Conservation (phyloP, 2,329 filamentous ascomycete species). For the Tolypocladium inflatum region DNA sequence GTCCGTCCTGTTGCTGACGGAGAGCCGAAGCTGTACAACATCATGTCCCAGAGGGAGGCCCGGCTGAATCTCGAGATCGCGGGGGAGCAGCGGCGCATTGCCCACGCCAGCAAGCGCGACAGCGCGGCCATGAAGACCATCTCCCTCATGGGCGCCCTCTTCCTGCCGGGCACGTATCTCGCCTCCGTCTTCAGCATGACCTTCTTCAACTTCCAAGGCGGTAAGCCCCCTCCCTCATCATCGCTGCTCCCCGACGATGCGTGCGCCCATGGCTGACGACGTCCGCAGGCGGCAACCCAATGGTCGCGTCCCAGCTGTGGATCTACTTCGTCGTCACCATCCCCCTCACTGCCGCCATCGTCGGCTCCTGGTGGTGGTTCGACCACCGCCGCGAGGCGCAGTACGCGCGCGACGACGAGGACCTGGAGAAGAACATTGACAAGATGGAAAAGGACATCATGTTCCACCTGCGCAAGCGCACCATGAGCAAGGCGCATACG, state of each 20-base stretch:
- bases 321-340: slow-evolving; percentile 54
- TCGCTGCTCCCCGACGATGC: background rate
- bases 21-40: slow-evolving; percentile 48
- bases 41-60: slow-evolving; percentile 56
- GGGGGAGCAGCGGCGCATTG: slow-evolving; percentile 48
- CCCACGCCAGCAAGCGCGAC: slow-evolving; percentile 51
- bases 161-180: slow-evolving; percentile 53
- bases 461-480: slow-evolving; percentile 44
- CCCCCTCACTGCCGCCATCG: slow-evolving; percentile 45
- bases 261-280: background rate
- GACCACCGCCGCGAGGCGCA: slow-evolving; percentile 39
- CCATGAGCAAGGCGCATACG: slow-evolving; percentile 45
- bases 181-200: slow-evolving; percentile 58
- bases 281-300: background rate
- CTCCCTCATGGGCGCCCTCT: slow-evolving; percentile 53
- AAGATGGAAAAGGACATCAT: slow-evolving; percentile 49
- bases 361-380: slow-evolving; percentile 45
- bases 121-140: slow-evolving; percentile 58
- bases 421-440: slow-evolving; percentile 45
- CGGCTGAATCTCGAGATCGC: slow-evolving; percentile 56
- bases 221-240: slow-evolving; percentile 14
- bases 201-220: slow-evolving; percentile 52
- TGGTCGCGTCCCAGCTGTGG: slow-evolving; percentile 35
- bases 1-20: background rate
- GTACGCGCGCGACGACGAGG: slow-evolving; percentile 38